Evolutionary conservation across 148 eudicot species (phyloP).

Genomic region (Rhododendron williamsianum): DNA sequence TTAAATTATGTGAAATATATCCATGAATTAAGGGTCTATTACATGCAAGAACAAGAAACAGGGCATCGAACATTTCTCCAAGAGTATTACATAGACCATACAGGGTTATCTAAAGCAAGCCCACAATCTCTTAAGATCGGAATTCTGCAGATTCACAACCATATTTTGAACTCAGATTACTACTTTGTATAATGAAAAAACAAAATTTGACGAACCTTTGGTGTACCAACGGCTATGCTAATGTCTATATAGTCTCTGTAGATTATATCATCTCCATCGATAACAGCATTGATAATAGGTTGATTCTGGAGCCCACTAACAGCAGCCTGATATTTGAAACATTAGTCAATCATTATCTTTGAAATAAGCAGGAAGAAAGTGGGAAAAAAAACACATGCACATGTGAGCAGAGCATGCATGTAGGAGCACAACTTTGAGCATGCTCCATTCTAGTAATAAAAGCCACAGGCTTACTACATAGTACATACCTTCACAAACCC

Average conservation of each 20-base stretch:
- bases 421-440: background rate
- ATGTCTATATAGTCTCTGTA: constrained; percentile 91
- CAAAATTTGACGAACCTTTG: constrained; percentile 51
- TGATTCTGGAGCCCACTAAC: constrained; percentile 86
- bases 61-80: constrained; percentile 1
- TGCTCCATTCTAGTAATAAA: background rate
- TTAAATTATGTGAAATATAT: constrained; percentile 21
- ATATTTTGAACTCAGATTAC: background rate
- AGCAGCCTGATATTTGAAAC: constrained; percentile 58
- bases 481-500: constrained; percentile 71
- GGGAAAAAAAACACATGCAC: background rate
- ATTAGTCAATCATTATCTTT: background rate
- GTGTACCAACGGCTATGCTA: constrained; percentile 96
- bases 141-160: background rate
- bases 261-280: constrained; percentile 94
- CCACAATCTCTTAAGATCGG: background rate
- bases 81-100: background rate
- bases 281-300: constrained; percentile 92
- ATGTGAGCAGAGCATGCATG: background rate
- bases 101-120: background rate
- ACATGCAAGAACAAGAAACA: background rate
- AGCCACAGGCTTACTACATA: background rate
- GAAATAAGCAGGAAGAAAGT: background rate
- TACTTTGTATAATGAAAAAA: background rate
- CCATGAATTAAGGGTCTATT: background rate